Percentiles rank a stretch among this genome's conserved stretches.
Evolutionary conservation across 352 stramenopile genomes (phyloP).

Genomic region (Aphanomyces stellatus): DNA sequence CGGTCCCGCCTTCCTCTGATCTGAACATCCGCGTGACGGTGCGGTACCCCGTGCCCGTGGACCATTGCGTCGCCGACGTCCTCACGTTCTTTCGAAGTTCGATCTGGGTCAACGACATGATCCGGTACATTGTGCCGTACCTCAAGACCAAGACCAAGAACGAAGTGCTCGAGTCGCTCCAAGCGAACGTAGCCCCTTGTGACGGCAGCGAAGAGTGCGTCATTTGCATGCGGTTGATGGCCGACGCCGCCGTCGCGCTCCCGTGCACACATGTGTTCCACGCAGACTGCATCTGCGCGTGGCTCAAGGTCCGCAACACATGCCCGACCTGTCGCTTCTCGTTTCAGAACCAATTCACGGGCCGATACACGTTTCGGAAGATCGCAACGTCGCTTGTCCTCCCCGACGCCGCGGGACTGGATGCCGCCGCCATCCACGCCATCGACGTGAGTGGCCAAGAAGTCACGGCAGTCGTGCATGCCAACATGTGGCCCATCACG

Average conservation of each 20-base stretch:
- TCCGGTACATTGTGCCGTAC: conserved; percentile 78
- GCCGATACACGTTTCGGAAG: conserved; percentile 65
- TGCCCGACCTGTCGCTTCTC: conserved; percentile 93
- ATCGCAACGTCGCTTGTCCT: conserved; percentile 69
- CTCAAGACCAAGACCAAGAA: conserved; percentile 71
- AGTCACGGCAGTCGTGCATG: conserved; percentile 61
- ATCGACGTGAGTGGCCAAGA: conserved; percentile 53
- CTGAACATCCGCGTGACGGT: conserved; percentile 54
- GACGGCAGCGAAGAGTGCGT: conserved; percentile 48
- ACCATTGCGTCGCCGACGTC: conserved; percentile 53
- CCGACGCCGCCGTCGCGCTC: conserved; percentile 75
- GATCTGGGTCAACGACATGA: conserved; percentile 77
- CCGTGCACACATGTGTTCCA: conserved; percentile 93
- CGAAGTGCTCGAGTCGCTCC: conserved; percentile 39
- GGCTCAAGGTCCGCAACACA: conserved; percentile 86
- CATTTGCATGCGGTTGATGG: conserved; percentile 90
- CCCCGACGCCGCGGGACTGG: conserved; percentile 49
- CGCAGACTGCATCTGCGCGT: conserved; percentile 86
- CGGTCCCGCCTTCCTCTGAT: neutral
- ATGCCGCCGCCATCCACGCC: conserved; percentile 41
- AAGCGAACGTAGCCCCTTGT: conserved; percentile 22
- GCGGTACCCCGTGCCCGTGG: conserved; percentile 60
- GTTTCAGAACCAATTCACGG: conserved; percentile 72
- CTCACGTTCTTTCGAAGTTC: conserved; percentile 75
- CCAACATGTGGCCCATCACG: conserved; percentile 57